Conservation (phyloP, 2,329 filamentous ascomycete genomes). For the Paraconiothyrium sp. region DNA sequence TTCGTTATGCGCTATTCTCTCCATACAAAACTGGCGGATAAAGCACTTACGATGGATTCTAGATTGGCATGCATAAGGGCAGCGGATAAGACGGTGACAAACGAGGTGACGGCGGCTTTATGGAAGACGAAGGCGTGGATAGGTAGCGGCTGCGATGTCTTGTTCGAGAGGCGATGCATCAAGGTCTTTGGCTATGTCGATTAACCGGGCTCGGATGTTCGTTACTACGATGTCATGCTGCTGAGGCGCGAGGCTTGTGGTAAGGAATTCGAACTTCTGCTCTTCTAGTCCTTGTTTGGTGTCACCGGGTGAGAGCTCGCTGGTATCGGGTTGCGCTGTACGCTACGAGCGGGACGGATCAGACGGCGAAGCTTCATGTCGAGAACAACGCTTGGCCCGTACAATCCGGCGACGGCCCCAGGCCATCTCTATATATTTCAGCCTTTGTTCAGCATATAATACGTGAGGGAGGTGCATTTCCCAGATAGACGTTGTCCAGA, state of each 20-base stretch:
- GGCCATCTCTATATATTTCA: neutral
- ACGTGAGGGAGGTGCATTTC: neutral
- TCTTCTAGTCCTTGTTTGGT: constrained; percentile 87
- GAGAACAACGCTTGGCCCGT: neutral
- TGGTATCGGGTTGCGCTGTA: constrained; percentile 54
- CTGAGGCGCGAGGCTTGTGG: constrained; percentile 63
- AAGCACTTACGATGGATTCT: constrained; percentile 22
- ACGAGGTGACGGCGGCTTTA: constrained; percentile 23
- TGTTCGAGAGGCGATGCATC: constrained; percentile 15
- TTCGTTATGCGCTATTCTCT: neutral
- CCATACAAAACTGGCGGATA: neutral
- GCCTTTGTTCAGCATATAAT: neutral
- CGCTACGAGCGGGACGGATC: constrained; percentile 8
- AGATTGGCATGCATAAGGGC: constrained; percentile 31
- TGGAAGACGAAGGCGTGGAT: constrained; percentile 26
- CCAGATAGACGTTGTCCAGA: neutral
- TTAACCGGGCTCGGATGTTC: neutral
- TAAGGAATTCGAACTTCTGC: constrained; percentile 85
- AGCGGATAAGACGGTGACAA: constrained; percentile 31
- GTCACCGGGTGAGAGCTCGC: constrained; percentile 80
- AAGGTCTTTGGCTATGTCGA: constrained; percentile 38
- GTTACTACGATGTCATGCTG: neutral
- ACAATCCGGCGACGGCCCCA: neutral
- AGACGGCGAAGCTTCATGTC: constrained; percentile 15
- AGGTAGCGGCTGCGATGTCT: constrained; percentile 21